Evolutionary conservation across 139 green algal genomes (phyloP).

Genomic region (Chlamydomonas eustigma): DNA sequence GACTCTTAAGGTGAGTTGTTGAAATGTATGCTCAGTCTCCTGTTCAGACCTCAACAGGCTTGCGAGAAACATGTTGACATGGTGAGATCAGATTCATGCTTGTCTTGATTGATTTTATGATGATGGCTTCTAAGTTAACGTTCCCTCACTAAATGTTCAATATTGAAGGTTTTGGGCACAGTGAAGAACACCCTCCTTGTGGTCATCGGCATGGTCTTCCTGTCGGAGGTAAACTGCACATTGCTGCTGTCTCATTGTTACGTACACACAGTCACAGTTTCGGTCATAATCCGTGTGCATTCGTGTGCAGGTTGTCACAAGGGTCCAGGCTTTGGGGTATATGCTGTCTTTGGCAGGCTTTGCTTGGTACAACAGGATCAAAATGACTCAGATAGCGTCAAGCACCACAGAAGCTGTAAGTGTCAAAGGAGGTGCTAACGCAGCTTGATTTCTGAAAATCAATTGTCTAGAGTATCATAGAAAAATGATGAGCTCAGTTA

Average conservation of each 20-base stretch:
- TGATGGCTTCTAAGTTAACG: neutral
- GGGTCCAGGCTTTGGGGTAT: slow-evolving; percentile 57
- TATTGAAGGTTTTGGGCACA: slow-evolving; percentile 62
- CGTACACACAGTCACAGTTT: no score
- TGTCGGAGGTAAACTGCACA: slow-evolving; percentile 34
- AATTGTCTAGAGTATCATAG: no score
- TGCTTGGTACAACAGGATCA: slow-evolving; percentile 67
- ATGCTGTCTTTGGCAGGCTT: slow-evolving; percentile 58
- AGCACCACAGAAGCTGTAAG: no score
- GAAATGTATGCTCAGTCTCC: neutral
- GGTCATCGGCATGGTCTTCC: slow-evolving; percentile 61
- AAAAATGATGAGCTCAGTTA: no score
- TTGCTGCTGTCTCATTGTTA: no score
- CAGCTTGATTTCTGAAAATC: no score
- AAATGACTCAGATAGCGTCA: slow-evolving; percentile 54
- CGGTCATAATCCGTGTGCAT: no score
- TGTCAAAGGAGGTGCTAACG: no score
- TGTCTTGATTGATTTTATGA: neutral
- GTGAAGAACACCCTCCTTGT: slow-evolving; percentile 86
- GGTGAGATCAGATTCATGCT: no score
- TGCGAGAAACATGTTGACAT: no score
- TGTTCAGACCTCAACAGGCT: no score
- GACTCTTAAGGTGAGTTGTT: slow-evolving; percentile 31
- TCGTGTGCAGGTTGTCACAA: slow-evolving; percentile 58
- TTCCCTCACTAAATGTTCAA: neutral